phyloP scores from a whole-genome alignment of 176 grass and related monocot species.

The Oryza rufipogon region DNA sequence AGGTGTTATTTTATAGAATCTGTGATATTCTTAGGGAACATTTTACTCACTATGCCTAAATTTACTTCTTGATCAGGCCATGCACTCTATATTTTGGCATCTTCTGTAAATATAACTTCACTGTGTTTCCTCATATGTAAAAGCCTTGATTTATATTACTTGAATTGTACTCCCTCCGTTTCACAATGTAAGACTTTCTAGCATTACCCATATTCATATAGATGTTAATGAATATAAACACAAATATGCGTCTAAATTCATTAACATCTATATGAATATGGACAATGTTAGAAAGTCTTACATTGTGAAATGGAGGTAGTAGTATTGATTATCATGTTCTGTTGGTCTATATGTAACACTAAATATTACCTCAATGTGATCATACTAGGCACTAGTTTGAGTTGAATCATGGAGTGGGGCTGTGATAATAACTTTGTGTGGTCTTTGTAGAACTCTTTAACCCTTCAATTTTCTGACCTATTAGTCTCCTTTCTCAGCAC shows the following conservation, averaged over 20 bases:
- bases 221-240: too few relatives aligned
- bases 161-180: not conserved
- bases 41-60: not conserved
- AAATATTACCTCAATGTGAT: not conserved
- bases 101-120: not conserved
- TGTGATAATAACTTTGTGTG: not conserved
- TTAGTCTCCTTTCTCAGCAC: not conserved
- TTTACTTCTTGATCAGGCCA: not conserved
- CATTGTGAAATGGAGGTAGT: too few relatives aligned
- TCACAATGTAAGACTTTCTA: too few relatives aligned
- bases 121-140: not conserved
- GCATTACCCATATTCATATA: too few relatives aligned
- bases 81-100: not conserved
- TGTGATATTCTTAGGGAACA: not conserved
- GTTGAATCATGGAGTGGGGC: conserved; percentile 1
- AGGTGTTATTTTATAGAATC: conserved; percentile 1
- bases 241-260: too few relatives aligned
- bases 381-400: not conserved
- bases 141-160: not conserved
- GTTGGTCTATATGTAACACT: conserved; percentile 15
- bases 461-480: not conserved
- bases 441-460: not conserved
- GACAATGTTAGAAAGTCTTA: too few relatives aligned
- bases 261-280: too few relatives aligned
- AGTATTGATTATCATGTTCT: not conserved